phyloP scores from a whole-genome alignment of 169 alveolate genomes.

The Cardiosporidium cionae region DNA sequence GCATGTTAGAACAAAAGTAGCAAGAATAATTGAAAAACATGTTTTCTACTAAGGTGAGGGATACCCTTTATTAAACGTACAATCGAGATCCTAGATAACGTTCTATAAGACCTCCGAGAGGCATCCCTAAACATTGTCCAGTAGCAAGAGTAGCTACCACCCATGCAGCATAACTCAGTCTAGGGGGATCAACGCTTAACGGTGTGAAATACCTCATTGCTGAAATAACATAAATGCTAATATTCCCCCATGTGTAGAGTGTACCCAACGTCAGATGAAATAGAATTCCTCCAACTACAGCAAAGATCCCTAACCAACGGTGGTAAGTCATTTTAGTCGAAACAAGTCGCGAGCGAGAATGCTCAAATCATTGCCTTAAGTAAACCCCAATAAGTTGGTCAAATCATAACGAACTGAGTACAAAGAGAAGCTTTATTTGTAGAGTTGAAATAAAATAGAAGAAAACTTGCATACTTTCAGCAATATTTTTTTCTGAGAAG shows the following conservation, averaged over 20 bases:
- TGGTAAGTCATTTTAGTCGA: too few species aligned
- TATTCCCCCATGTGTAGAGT: constrained; percentile 12
- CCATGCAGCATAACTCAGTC: constrained; percentile 1
- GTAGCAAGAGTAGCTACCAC: neutral
- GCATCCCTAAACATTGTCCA: constrained; percentile 3
- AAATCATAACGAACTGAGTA: too few species aligned
- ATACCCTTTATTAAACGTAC: neutral
- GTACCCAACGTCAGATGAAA: constrained; percentile 13
- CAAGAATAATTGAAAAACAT: too few species aligned
- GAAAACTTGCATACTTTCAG: too few species aligned
- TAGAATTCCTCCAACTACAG: constrained; percentile 11
- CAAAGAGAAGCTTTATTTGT: too few species aligned
- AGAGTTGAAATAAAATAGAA: too few species aligned
- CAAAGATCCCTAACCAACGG: neutral
- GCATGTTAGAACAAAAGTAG: too few species aligned
- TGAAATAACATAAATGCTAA: constrained; percentile 2
- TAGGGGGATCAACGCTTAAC: neutral
- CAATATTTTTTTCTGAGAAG: too few species aligned
- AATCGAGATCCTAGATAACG: neutral
- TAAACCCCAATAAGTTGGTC: too few species aligned
- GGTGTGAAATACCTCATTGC: neutral
- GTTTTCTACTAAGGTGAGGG: too few species aligned
- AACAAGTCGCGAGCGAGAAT: too few species aligned
- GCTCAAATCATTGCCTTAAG: too few species aligned
- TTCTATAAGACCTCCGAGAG: neutral